Base-by-base conservation (phyloP, 2,329 filamentous ascomycete species). In the Diaporthe ampelina region DNA sequence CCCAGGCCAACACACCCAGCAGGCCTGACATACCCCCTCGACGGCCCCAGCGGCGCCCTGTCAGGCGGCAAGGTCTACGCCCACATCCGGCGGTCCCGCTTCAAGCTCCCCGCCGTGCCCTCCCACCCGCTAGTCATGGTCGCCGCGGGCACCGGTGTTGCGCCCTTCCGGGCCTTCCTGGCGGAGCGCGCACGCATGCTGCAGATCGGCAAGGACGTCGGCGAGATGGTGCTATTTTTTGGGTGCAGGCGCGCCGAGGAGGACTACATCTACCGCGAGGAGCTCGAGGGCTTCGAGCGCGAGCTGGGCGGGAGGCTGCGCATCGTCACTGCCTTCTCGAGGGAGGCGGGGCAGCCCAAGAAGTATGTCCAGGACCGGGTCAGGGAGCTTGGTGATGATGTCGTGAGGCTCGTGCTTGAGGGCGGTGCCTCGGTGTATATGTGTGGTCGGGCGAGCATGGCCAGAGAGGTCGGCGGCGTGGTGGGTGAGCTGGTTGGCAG, bases 111-210 rank as follows among this genome's bases (percentile, higher is more conserved):
- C 0, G 76, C 81, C 35, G 79, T 81, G 0, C 77, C 82, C 9
- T 82, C 80, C 6, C 84, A 81, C 0, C 88, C 88, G 0, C 80
- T 90, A 21, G 82, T 90, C 71, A 86, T 89, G 84, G 80, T 88
- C 45, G 84, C 82, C 4, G 82, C 87, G 0, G 85, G 87, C 2
- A 88, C 86, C 0, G 86, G 86, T 5, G 80, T 88, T 1, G 86
- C 86, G 0, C 86, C 86, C 0, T 77, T 78, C 74, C 76, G 77
- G 10, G 77, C 74, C 26, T 78, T 78, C 54, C 48, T 78, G 26
- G 73, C 82, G 24, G 84, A 86, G 72, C 81, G 84, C 0, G 80
- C 81, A 15, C 78, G 81, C 13, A 76, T 83, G 6, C 76, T 78
- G 19, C 78, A 78, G 24, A 78, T 83, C 37, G 83, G 83, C 1